Conservation (phyloP, 2,329 filamentous ascomycete genomes). For the Aspergillus pseudoglaucus region DNA sequence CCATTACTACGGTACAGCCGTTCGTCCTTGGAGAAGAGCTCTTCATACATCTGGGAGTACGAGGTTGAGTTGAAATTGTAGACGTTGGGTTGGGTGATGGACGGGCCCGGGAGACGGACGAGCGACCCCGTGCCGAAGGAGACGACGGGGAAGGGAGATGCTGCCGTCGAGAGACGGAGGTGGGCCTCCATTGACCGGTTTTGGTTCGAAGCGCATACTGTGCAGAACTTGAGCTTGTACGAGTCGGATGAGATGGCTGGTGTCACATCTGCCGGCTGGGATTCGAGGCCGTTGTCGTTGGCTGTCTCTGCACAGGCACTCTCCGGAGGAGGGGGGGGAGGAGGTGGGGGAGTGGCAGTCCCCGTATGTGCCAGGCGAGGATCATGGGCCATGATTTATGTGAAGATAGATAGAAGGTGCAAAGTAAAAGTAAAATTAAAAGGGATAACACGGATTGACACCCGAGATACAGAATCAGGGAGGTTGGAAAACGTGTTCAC, state of each 20-base stretch:
- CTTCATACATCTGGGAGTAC: slow-evolving; percentile 89
- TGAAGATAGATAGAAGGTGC: slow-evolving; percentile 4
- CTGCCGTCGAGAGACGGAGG: slow-evolving; percentile 74
- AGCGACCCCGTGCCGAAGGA: slow-evolving; percentile 95
- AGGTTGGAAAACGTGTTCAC: slow-evolving; percentile 29
- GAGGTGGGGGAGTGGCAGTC: slow-evolving; percentile 39
- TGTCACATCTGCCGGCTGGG: slow-evolving; percentile 10
- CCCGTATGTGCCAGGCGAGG: slow-evolving; percentile 46
- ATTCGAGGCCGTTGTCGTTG: slow-evolving; percentile 26
- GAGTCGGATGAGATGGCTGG: slow-evolving; percentile 43
- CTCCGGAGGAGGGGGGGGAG: slow-evolving; percentile 45
- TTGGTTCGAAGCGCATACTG: slow-evolving; percentile 97
- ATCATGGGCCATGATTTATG: slow-evolving; percentile 41
- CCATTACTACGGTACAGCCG: slow-evolving; percentile 87
- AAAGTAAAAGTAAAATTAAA: too few relatives aligned
- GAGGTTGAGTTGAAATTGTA: slow-evolving; percentile 98
- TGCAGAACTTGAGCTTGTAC: slow-evolving; percentile 93
- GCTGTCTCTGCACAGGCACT: slow-evolving; percentile 32
- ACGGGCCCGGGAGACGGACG: slow-evolving; percentile 85
- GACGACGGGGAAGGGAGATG: slow-evolving; percentile 87
- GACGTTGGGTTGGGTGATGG: slow-evolving; percentile 88
- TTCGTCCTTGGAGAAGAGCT: slow-evolving; percentile 77
- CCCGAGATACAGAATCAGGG: slow-evolving; percentile 22
- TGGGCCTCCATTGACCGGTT: slow-evolving; percentile 99
- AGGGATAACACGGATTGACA: slow-evolving; percentile 5